Conservation (phyloP, 2,329 filamentous ascomycete genomes). For the Claviceps humidiphila region DNA sequence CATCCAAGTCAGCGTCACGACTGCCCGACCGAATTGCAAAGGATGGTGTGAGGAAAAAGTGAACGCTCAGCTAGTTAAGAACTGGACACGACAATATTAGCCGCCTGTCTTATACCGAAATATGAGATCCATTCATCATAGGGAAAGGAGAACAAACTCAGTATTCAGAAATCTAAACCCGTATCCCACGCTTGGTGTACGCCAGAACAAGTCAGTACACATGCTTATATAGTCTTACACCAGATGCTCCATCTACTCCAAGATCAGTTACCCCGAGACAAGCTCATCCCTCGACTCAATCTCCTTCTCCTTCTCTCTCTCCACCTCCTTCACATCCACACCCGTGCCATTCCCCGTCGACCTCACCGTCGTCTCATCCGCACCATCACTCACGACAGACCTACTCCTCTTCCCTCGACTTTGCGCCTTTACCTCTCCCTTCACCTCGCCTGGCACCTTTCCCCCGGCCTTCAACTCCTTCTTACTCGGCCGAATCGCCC, state of each 20-base stretch:
- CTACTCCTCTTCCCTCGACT: too few species aligned
- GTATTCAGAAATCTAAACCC: too few species aligned
- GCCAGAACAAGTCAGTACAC: too few species aligned
- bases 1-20: too few species aligned
- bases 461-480: conserved; percentile 34
- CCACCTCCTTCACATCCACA: neutral
- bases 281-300: neutral
- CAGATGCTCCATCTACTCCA: neutral
- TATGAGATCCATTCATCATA: neutral
- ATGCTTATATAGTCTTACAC: too few species aligned
- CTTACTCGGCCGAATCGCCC: conserved; percentile 61
- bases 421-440: conserved; percentile 24
- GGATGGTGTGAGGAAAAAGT: too few species aligned
- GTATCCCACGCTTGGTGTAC: too few species aligned
- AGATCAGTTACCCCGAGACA: neutral
- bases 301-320: neutral
- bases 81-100: too few species aligned
- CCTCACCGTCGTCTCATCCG: conserved; percentile 9
- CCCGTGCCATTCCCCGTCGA: neutral
- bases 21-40: too few species aligned
- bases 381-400: conserved; percentile 15
- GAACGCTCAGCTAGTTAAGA: too few species aligned
- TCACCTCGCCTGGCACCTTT: neutral
- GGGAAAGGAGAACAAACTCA: neutral
- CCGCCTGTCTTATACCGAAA: neutral